Conservation (phyloP, 352 stramenopile species). For the Globisporangium alternatum region DNA sequence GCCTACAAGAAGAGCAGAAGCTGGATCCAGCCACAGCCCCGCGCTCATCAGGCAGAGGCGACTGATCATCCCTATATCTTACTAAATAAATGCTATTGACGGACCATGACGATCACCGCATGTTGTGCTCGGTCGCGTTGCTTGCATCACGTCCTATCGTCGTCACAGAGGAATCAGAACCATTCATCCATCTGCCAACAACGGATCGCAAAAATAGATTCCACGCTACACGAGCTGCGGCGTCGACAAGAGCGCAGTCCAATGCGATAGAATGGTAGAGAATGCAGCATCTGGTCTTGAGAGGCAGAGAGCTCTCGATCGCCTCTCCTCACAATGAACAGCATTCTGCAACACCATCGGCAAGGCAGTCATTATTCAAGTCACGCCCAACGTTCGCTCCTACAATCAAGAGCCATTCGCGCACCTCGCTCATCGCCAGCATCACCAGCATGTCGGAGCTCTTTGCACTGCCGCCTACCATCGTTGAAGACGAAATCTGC, state of each 20-base stretch:
- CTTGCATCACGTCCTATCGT: neutral
- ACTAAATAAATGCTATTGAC: slow-evolving; percentile 18
- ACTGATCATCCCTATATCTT: slow-evolving; percentile 8
- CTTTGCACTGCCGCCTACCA: slow-evolving; percentile 27
- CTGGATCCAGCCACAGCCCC: neutral
- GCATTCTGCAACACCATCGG: neutral
- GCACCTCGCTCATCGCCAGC: neutral
- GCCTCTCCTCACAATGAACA: neutral
- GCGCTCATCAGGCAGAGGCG: neutral
- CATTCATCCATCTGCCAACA: neutral
- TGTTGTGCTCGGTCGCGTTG: neutral
- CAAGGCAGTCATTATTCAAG: neutral
- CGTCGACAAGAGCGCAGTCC: no score
- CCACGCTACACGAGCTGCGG: neutral
- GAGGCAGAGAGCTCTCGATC: slow-evolving; percentile 2
- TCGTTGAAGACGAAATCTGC: slow-evolving; percentile 44
- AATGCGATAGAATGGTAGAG: slow-evolving; percentile 3
- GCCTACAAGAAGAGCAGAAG: neutral
- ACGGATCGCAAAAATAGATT: slow-evolving; percentile 13
- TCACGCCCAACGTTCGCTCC: neutral
- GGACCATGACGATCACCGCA: neutral
- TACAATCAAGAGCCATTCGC: neutral
- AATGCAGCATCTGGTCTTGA: neutral
- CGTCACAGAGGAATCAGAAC: slow-evolving; percentile 3
- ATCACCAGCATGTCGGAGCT: slow-evolving; percentile 16